Evolutionary conservation across 1,284 basidiomycete species (phyloP).

Genomic region (Puccinia hordei): DNA sequence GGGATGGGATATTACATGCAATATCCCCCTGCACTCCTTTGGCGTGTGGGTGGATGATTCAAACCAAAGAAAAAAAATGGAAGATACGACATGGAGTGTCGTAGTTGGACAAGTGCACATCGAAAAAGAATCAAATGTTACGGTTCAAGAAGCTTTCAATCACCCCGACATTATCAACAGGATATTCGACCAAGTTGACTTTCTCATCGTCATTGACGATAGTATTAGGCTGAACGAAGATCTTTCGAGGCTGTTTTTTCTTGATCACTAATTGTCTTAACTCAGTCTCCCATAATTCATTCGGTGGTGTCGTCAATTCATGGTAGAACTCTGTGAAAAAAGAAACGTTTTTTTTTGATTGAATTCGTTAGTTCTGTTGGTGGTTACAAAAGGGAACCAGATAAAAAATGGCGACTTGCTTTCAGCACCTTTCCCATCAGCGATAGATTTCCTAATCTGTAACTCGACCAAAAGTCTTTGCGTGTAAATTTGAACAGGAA

Average conservation of each 20-base stretch:
- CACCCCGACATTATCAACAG: conserved; percentile 69
- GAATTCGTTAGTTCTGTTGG: no score
- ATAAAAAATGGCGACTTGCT: conserved; percentile 22
- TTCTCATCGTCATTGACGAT: conserved; percentile 65
- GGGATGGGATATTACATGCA: no score
- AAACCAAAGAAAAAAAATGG: no score
- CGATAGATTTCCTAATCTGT: conserved; percentile 78
- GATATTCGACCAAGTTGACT: conserved; percentile 75
- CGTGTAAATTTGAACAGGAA: background rate
- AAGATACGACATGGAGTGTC: no score
- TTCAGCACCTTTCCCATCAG: conserved; percentile 72
- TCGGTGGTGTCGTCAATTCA: conserved; percentile 69
- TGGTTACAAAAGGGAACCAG: no score
- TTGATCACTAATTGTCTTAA: conserved; percentile 73
- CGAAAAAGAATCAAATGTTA: no score
- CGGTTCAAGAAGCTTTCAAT: conserved; percentile 79
- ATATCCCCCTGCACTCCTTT: no score
- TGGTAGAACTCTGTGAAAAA: conserved; percentile 67
- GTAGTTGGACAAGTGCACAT: no score
- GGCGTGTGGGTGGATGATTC: no score
- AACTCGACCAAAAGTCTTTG: conserved; percentile 68
- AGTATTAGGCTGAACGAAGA: conserved; percentile 77
- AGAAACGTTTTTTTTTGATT: background rate
- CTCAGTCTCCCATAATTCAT: conserved; percentile 71
- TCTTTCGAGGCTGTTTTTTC: conserved; percentile 79